Base-by-base conservation (phyloP, 2,329 filamentous ascomycete genomes). In the Fusarium sulawesiense region DNA sequence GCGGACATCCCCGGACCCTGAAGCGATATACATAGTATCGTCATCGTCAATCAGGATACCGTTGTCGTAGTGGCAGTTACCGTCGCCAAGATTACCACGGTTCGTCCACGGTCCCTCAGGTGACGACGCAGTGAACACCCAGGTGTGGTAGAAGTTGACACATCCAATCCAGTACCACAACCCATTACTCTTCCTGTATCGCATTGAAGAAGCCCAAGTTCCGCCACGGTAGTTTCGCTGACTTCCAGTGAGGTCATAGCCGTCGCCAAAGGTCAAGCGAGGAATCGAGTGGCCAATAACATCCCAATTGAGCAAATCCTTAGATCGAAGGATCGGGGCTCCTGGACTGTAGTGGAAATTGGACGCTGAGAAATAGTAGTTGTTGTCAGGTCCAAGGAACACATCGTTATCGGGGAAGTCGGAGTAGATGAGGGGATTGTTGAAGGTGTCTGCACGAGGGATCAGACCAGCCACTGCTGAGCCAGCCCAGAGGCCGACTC, bases 81-180 rank as follows among this genome's bases (percentile, higher is more conserved):
- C 46, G 2, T 74, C 80, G 1, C 76, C 78, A 18, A 82, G 76
- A 11, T 74, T 80, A 3, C 76, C 78, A 40, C 72, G 66, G 47
- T 81, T 77, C 13, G 65, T 79, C 84, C 84, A 87, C 0, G 83
- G 82, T 0, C 82, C 83, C 2, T 78, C 77, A 7, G 78, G 78
- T 12, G 76, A 75, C 6, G 76, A 51, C 0, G 86, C 80, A 0
- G 86, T 87, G 69, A 84, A 89, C 37, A 89, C 77, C 71, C 86
- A 88, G 0, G 86, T 87, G 11, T 81, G 80, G 32, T 79, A 77
- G 51, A 80, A 83, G 44, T 86, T 81, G 55, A 87, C 79, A 68
- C 87, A 89, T 2, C 86, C 87, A 11, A 87, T 81, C 87, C 87
- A 89, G 77, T 88, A 88, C 75, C 83, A 89, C 2, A 78, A 77